A percentile compares a stretch with the other conserved stretches of the same genome.
Evolutionary conservation across 805 yeast genomes (phyloP).

Genomic region (Candida ascalaphidarum): DNA sequence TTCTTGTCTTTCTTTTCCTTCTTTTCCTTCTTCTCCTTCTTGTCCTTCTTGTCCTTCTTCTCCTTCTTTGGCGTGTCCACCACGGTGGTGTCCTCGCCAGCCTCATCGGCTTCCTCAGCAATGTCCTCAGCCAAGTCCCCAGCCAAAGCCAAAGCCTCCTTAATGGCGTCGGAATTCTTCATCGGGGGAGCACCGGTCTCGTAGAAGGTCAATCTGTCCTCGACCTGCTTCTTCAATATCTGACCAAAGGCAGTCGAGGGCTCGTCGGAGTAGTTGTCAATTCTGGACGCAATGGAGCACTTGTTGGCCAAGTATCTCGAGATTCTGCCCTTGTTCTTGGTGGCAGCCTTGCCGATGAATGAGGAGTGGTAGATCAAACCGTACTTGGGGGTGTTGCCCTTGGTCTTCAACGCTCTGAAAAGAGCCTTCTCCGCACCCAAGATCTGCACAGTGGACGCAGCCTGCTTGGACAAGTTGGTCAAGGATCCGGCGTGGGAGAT

Average conservation of each 20-base stretch:
- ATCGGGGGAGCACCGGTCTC: constrained; percentile 95
- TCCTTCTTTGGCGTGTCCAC: constrained; percentile 15
- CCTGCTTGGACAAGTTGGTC: constrained; percentile 93
- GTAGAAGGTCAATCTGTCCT: constrained; percentile 92
- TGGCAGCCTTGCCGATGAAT: constrained; percentile 86
- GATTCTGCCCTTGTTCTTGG: constrained; percentile 98
- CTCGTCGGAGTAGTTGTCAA: constrained; percentile 93
- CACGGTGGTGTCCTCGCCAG: constrained; percentile 9
- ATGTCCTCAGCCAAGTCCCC: constrained; percentile 39
- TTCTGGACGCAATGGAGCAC: constrained; percentile 98
- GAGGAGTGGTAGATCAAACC: constrained; percentile 94
- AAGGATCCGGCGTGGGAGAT: constrained; percentile 98
- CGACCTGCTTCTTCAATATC: constrained; percentile 92
- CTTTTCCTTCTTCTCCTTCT: constrained; percentile 25
- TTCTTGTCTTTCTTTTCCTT: constrained; percentile 26
- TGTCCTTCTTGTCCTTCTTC: constrained; percentile 19
- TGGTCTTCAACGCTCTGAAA: constrained; percentile 92
- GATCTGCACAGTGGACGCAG: constrained; percentile 98
- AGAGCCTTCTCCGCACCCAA: constrained; percentile 96
- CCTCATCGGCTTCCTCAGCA: constrained; percentile 11
- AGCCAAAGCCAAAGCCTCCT: constrained; percentile 73
- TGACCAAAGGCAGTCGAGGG: constrained; percentile 87
- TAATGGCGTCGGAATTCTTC: constrained; percentile 91
- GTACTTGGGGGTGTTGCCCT: constrained; percentile 94
- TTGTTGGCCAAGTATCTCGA: constrained; percentile 98